These are phyloP conservation scores for Kluyveromyces marxianus DNA, from an alignment of 1,139 yeast species.

Conservation along the genomic window DNA sequence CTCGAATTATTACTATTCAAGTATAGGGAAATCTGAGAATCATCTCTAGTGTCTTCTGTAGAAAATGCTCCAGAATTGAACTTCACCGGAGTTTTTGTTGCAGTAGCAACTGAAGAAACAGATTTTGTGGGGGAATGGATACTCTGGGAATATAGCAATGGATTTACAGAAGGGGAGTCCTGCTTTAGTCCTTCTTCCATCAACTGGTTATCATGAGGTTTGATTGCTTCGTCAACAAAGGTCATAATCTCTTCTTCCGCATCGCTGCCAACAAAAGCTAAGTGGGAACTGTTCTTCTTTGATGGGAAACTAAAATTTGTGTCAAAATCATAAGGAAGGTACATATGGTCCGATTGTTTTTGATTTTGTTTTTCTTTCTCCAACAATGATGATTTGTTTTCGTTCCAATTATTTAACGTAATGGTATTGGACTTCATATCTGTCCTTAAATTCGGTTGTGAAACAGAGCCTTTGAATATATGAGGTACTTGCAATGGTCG, in stretches of 20 bases:
- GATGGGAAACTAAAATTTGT: slow-evolving; percentile 7
- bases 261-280: slow-evolving; percentile 12
- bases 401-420: slow-evolving; percentile 8
- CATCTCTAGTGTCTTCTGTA: slow-evolving; percentile 6
- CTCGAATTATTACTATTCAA: slow-evolving; percentile 1
- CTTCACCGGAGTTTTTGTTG: background rate
- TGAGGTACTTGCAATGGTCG: slow-evolving; percentile 8
- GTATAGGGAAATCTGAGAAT: slow-evolving; percentile 14
- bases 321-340: background rate
- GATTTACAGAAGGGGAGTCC: slow-evolving; percentile 12
- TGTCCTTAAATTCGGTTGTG: background rate
- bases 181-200: slow-evolving; percentile 24
- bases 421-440: slow-evolving; percentile 1
- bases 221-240: slow-evolving; percentile 5
- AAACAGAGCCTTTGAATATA: background rate
- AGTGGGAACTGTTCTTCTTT: background rate
- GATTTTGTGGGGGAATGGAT: slow-evolving; percentile 31
- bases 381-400: slow-evolving; percentile 4
- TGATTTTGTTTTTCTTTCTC: slow-evolving; percentile 6
- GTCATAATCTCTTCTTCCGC: slow-evolving; percentile 10
- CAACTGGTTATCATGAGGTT: slow-evolving; percentile 8
- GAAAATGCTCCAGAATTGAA: background rate
- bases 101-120: slow-evolving; percentile 23
- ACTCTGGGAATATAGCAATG: slow-evolving; percentile 10
- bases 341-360: background rate